Base-by-base conservation (phyloP, 768 basidiomycete species). In the Tricholomella constricta region DNA sequence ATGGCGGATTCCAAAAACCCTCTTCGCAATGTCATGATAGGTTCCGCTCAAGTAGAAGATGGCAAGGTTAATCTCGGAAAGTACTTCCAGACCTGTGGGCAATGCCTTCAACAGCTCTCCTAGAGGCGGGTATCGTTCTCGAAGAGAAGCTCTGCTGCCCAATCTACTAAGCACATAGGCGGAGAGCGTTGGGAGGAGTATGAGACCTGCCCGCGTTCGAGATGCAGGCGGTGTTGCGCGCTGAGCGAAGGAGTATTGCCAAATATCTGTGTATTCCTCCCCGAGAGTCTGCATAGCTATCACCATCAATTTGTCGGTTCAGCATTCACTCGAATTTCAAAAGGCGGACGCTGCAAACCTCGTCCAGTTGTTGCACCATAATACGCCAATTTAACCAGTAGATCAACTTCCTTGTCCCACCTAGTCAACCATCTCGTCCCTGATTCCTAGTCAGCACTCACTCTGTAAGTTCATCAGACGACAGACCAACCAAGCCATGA, bases 211-310 rank as follows among this genome's bases (percentile, higher is more conserved):
- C 19, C 87, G 80, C 8, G 73, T 63, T 45, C 63, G 63, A 19
- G 59, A 67, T 12, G 83, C 73, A 2, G 84, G 86, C 19, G 77
- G 77, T 23, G 66, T 55, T 23, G 66, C 54, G 4, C 68, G 59
- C 27, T 66, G 51, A 25, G 12, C n/a, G n/a, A 25, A 43, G 17
- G 65, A 71, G 25, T 66, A 69, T 58, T 85, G 83, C 88, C 91
- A 90, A 29, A 89, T 85, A 61, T 88, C 87, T 1, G 90, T 92
- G 61, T 94, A 94, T 64, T 94, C 92, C 67, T 94, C 92, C n/a
- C 92, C 92, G 1, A 94, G 76, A 4, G 88, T 92, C 68, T 94
- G 91, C 9, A 78, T 79, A 14, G 85, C 91, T 94, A 54, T 48
- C 17, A 37, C 54, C 8, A 25, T 10, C 12, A 19, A 3, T 6